Conservation (phyloP, 805 yeast genomes). For the Lipomyces japonicus region DNA sequence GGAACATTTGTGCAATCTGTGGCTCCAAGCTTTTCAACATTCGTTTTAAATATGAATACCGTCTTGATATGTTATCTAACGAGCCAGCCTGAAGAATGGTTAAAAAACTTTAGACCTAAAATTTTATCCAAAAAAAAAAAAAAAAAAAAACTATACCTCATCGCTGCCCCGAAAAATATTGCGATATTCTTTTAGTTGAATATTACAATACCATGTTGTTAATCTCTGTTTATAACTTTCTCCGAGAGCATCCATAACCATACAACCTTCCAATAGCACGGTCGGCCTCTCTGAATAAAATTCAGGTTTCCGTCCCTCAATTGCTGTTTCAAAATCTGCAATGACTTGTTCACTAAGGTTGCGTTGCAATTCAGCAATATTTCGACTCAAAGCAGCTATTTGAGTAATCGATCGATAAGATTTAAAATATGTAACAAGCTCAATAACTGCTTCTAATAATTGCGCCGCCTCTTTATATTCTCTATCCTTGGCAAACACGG, state of each 20-base stretch:
- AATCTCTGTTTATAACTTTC: slow-evolving; percentile 55
- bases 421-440: slow-evolving; percentile 66
- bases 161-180: slow-evolving; percentile 73
- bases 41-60: slow-evolving; percentile 78
- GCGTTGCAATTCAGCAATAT: slow-evolving; percentile 56
- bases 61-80: slow-evolving; percentile 74
- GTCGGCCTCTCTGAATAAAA: slow-evolving; percentile 27
- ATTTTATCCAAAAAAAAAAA: too few relatives aligned
- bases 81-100: slow-evolving; percentile 62
- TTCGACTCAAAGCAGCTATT: slow-evolving; percentile 60
- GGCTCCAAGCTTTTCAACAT: slow-evolving; percentile 58
- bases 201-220: slow-evolving; percentile 66
- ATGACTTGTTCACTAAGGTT: slow-evolving; percentile 66
- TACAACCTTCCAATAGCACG: slow-evolving; percentile 58
- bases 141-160: slow-evolving; percentile 42
- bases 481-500: slow-evolving; percentile 44
- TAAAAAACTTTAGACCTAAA: neutral
- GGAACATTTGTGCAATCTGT: slow-evolving; percentile 55
- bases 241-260: slow-evolving; percentile 63
- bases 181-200: slow-evolving; percentile 67
- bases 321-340: slow-evolving; percentile 61
- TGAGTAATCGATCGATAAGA: slow-evolving; percentile 81
- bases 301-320: slow-evolving; percentile 39
- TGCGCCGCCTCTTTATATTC: slow-evolving; percentile 54
- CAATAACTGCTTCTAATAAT: slow-evolving; percentile 66